Percentiles rank a stretch among this genome's conserved stretches.
Evolutionary conservation across 1,284 basidiomycete genomes (phyloP).

Genomic region (Ustilago loliicola): DNA sequence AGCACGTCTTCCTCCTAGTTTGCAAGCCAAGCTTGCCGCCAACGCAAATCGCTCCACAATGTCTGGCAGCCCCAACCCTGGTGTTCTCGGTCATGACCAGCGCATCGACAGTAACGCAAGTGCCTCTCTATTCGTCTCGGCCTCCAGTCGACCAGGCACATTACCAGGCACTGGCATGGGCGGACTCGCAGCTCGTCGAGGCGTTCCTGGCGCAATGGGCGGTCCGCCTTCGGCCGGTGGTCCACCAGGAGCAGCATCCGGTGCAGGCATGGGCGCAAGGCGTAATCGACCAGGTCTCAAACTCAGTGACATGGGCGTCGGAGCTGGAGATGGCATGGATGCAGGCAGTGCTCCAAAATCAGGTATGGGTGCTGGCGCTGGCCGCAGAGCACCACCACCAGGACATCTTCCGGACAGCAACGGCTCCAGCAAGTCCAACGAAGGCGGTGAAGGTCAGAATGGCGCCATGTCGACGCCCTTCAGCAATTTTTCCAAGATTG

Average conservation of each 20-base stretch:
- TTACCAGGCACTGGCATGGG: constrained; percentile 46
- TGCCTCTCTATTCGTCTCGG: constrained; percentile 51
- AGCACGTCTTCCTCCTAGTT: constrained; percentile 77
- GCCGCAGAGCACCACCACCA: constrained; percentile 75
- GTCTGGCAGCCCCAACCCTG: constrained; percentile 19
- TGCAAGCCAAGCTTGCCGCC: constrained; percentile 93
- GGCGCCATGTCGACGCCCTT: constrained; percentile 81
- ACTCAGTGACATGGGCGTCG: constrained; percentile 60
- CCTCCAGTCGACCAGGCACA: constrained; percentile 25
- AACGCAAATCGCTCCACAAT: constrained; percentile 49
- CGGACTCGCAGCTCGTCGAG: constrained; percentile 49
- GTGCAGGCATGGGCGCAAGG: constrained; percentile 34
- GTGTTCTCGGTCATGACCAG: constrained; percentile 56
- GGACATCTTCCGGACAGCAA: constrained; percentile 68
- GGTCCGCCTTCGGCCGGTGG: constrained; percentile 72
- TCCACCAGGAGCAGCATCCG: constrained; percentile 24
- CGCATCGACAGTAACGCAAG: constrained; percentile 59
- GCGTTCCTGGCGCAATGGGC: constrained; percentile 72
- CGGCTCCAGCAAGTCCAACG: constrained; percentile 31
- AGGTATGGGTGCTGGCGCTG: constrained; percentile 75
- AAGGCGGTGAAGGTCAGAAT: constrained; percentile 13
- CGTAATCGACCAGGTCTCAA: constrained; percentile 57
- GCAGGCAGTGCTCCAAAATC: constrained; percentile 2
- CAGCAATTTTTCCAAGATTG: constrained; percentile 91
- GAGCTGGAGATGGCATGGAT: constrained; percentile 22